Percentiles rank a stretch among this genome's conserved stretches.
Evolutionary conservation across 345 rosid genomes (phyloP).

Genomic region (Mangifera indica): DNA sequence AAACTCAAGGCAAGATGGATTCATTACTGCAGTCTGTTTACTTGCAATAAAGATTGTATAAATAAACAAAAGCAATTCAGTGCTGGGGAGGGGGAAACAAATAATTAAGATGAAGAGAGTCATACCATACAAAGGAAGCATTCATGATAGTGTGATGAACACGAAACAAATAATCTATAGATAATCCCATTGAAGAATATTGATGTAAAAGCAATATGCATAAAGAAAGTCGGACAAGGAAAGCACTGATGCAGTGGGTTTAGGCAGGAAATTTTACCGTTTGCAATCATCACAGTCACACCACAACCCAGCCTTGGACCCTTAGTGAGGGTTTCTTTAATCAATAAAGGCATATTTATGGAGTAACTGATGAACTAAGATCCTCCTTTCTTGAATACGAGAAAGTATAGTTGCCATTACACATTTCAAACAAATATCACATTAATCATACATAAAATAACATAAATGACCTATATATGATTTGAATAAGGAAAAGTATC

Average conservation of each 20-base stretch:
- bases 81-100: background rate
- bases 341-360: too few relatives aligned
- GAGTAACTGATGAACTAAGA: background rate
- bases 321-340: too few relatives aligned
- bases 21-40: constrained; percentile 1
- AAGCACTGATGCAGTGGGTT: background rate
- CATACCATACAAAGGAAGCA: background rate
- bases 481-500: background rate
- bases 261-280: background rate
- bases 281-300: background rate
- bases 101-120: background rate
- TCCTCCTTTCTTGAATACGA: background rate
- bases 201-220: background rate
- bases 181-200: background rate
- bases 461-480: background rate
- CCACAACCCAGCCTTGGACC: background rate
- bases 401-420: background rate
- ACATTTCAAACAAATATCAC: background rate
- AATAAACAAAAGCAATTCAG: background rate
- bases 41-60: background rate
- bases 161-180: background rate
- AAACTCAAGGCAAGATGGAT: background rate
- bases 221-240: background rate
- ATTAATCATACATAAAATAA: background rate
- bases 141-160: background rate